These are phyloP conservation scores for Moricandia moricandioides DNA, from an alignment of 345 rosid species.

Conservation along the genomic window DNA sequence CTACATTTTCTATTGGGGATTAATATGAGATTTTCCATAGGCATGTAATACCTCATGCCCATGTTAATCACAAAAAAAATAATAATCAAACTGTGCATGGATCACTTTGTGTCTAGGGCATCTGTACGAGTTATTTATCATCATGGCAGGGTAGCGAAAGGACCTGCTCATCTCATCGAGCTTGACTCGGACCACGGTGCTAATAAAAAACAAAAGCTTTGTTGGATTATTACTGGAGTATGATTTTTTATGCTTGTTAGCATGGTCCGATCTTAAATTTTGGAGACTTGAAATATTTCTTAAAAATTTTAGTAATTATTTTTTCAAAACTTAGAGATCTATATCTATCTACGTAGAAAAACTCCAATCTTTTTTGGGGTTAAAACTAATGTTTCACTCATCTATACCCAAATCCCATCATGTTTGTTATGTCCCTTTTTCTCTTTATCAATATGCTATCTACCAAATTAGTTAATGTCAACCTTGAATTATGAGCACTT, in stretches of 20 bases:
- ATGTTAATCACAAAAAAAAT: no score
- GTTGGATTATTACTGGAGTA: not conserved
- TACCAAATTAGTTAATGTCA: constrained; percentile 1
- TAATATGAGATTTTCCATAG: no score
- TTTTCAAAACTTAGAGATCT: no score
- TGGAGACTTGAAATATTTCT: no score
- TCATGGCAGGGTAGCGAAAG: not conserved
- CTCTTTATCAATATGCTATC: not conserved
- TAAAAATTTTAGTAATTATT: no score
- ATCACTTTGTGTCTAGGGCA: not conserved
- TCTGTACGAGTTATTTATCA: not conserved
- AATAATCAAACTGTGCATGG: not conserved
- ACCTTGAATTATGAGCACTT: not conserved
- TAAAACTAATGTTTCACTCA: no score
- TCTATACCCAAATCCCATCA: no score
- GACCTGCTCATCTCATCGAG: not conserved
- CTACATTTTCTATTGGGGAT: no score
- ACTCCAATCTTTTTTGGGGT: no score
- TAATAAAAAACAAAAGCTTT: not conserved
- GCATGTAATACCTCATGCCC: no score
- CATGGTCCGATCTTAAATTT: not conserved
- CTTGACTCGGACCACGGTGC: not conserved
- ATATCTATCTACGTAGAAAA: no score
- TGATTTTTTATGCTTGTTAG: not conserved
- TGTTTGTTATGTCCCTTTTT: not conserved